Base-by-base conservation (phyloP, 2,329 filamentous ascomycete genomes). In the Calonectria crousiana region DNA sequence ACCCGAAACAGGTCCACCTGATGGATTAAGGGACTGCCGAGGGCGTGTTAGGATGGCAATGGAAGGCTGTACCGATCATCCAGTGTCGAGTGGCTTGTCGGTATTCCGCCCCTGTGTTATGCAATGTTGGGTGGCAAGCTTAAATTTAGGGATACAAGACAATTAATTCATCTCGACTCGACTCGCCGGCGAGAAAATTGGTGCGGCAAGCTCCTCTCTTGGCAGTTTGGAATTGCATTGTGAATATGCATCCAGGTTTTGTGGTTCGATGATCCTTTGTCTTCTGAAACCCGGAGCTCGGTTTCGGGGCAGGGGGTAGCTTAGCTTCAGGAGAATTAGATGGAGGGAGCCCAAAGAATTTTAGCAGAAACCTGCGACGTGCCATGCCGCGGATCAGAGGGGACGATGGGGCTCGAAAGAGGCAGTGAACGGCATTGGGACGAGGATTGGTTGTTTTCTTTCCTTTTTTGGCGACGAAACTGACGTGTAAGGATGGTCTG, bases 231-330 rank as follows among this genome's bases (percentile, higher is more conserved):
- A 60, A 47, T 41, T 30, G 69, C 60, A 69, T 58, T 56, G 47
- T 69, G n/a, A n/a, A 69, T 30, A 67, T 13, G 49, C 36, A 58
- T 47, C 41, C 32, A 53, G 53, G 53, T 30, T 32, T 53, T 36
- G 60, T 64, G 77, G 53, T 76, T 80, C 65, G 73, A 74, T 36
- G 52, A 74, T 70, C 41, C 67, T 77, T 20, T 76, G 53, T 6
- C 30, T 34, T 80, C 78, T 80, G 78, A 80, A 80, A 80, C 78
- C 76, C 69, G 69, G 66, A 75, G 69, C 71, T 73, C 30, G 30
- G 76, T 73, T 77, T 77, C 71, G 72, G 56, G 44, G 67, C 75
- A 79, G 73, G 77, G 72, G 72, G 72, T 74, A 41, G 53, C n/a
- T 71, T 56, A 60, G 72, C 70, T 32, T 73, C 68, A 69, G 49